phyloP scores from a whole-genome alignment of 1,284 basidiomycete genomes.

The Exobasidium rhododendri region DNA sequence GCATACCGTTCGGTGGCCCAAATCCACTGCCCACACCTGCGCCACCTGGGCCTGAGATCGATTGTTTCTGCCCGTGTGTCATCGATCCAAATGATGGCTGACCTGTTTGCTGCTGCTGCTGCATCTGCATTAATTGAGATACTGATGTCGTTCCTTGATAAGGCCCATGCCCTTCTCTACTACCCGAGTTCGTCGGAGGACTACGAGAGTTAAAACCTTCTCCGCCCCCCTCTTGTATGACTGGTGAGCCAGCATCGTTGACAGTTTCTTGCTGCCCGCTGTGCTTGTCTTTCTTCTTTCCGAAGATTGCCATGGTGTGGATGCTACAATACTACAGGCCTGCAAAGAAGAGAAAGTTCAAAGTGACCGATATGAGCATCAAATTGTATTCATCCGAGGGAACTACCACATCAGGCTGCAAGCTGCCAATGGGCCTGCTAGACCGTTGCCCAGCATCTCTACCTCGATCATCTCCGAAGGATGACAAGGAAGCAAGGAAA shows the following conservation, averaged over 20 bases:
- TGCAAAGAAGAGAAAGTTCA: too few species aligned
- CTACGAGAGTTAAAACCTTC: neutral
- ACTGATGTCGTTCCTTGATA: too few species aligned
- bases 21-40: conserved; percentile 28
- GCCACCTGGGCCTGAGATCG: conserved; percentile 18
- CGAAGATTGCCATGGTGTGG: conserved; percentile 46
- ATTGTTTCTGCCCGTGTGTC: conserved; percentile 16
- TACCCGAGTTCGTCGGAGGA: conserved; percentile 1
- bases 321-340: too few species aligned
- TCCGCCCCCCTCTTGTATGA: conserved; percentile 20
- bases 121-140: neutral
- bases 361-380: too few species aligned
- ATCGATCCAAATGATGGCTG: neutral
- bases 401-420: too few species aligned
- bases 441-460: too few species aligned
- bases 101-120: neutral
- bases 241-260: conserved; percentile 27
- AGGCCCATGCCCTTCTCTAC: conserved; percentile 3
- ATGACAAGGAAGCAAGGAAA: too few species aligned
- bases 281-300: conserved; percentile 49
- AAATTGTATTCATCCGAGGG: too few species aligned
- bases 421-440: too few species aligned
- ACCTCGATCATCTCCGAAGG: too few species aligned
- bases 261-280: conserved; percentile 18
- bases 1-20: conserved; percentile 9